Evolutionary conservation across 23 red algal species (phyloP), one percentile per base, ranked within the genome.

Genomic region (Gracilaria caudata): DNA sequence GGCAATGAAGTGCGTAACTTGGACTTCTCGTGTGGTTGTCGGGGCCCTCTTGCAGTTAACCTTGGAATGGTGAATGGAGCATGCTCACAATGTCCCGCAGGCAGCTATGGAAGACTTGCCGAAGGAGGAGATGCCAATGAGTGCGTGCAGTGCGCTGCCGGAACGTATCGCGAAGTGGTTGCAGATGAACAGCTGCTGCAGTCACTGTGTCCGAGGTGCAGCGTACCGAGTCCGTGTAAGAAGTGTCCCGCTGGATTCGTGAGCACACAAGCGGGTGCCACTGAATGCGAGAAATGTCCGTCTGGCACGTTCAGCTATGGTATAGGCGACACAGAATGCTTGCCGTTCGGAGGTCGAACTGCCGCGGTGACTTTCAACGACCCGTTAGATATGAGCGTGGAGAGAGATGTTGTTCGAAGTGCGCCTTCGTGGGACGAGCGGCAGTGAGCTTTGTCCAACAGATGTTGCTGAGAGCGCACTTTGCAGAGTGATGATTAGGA

Each of bases 251-350:
- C 36, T 43, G 66, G 66, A 25, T 73, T 73, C 43, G 66, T 73
- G 4, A 35, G 25, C 16, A 10, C 7, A 12, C 64, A 68, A 35
- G 64, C 32, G 32, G 64, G 64, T 34, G 64, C 64, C 29, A 68
- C 64, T 9, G 29, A 68, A 12, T 68, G 64, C 36, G 64, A 68
- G 23, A 32, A 68, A n/a, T 68, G 64, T 19, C 64, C 64, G 11
- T 12, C 29, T 68, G 64, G 64, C 8, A 68, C 64, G 32, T 68
- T 68, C 29, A 68, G 64, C 26, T 68, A 68, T 68, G 64, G 64
- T 38, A 5, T 68, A n/a, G 64, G 64, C 7, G 64, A 68, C 8
- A 68, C 64, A 4, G 64, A 68, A 37, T 68, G 64, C 36, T 68
- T 68, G 64, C 4, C 64, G 29, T 68, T 68, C 19, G 64, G 64